Evolutionary conservation across 129 eudicot genomes (phyloP).

Genomic region (Centella asiatica): DNA sequence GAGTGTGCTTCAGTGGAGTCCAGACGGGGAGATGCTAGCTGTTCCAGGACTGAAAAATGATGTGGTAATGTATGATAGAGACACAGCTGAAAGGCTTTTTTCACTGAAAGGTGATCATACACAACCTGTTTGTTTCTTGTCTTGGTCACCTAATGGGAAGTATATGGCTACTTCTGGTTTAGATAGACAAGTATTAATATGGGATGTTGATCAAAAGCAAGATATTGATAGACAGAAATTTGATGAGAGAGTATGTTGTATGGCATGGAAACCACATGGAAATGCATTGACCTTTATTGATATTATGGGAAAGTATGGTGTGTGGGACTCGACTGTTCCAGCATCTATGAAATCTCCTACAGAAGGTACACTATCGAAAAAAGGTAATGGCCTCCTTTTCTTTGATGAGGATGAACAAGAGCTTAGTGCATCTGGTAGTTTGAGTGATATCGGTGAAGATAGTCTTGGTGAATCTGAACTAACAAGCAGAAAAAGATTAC

Average conservation of each 20-base stretch:
- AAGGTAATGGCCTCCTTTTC: slow-evolving; percentile 54
- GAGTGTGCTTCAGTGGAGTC: slow-evolving; percentile 80
- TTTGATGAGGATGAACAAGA: slow-evolving; percentile 79
- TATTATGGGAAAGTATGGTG: slow-evolving; percentile 83
- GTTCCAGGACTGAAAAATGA: slow-evolving; percentile 87
- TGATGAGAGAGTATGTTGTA: slow-evolving; percentile 57
- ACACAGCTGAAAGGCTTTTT: slow-evolving; percentile 86
- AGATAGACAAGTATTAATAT: slow-evolving; percentile 76
- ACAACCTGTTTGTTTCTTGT: slow-evolving; percentile 62
- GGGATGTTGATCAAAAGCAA: slow-evolving; percentile 79
- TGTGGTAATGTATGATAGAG: slow-evolving; percentile 91
- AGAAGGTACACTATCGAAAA: slow-evolving; percentile 52
- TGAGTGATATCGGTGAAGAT: slow-evolving; percentile 81
- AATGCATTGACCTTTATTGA: slow-evolving; percentile 89
- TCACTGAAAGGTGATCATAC: slow-evolving; percentile 84
- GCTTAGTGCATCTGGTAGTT: slow-evolving; percentile 67
- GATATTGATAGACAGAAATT: slow-evolving; percentile 94
- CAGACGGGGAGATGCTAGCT: slow-evolving; percentile 89
- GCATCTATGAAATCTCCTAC: slow-evolving; percentile 91
- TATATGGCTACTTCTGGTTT: slow-evolving; percentile 87
- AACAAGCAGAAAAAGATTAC: slow-evolving; percentile 60
- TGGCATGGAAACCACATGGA: slow-evolving; percentile 98
- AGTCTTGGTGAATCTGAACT: slow-evolving; percentile 45
- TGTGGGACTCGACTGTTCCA: slow-evolving; percentile 92
- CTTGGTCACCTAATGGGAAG: slow-evolving; percentile 91